These are phyloP conservation scores for Orobanche coerulescens DNA, from an alignment of 257 asterid genomes.

Conservation along the genomic window DNA sequence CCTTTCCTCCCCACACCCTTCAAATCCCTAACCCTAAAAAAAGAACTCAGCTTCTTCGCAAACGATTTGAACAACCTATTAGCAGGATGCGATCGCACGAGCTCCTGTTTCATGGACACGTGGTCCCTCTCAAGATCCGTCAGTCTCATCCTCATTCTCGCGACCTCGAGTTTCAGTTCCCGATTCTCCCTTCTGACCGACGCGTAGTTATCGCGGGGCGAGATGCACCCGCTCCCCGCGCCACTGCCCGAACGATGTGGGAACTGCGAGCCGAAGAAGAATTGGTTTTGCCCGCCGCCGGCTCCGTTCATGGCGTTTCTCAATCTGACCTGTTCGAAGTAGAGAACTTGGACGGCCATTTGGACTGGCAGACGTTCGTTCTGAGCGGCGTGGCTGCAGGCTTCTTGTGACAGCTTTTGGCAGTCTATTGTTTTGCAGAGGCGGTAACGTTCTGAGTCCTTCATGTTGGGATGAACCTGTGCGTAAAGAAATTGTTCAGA, in stretches of 20 bases:
- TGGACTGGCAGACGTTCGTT: constrained; percentile 90
- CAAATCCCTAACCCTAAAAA: constrained; percentile 53
- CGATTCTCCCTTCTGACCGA: constrained; percentile 88
- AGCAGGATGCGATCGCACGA: constrained; percentile 65
- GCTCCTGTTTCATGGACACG: constrained; percentile 87
- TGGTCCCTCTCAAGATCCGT: constrained; percentile 92
- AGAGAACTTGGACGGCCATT: constrained; percentile 92
- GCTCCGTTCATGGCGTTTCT: constrained; percentile 93
- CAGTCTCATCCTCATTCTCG: constrained; percentile 95
- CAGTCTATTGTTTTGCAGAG: constrained; percentile 84
- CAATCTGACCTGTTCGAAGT: constrained; percentile 84
- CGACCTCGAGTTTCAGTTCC: constrained; percentile 88
- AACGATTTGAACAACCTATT: constrained; percentile 67
- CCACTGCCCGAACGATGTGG: constrained; percentile 81
- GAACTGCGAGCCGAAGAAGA: constrained; percentile 59
- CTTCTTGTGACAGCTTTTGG: constrained; percentile 87
- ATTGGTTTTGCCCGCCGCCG: constrained; percentile 52
- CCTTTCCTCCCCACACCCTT: constrained; percentile 41
- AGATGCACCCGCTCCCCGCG: constrained; percentile 88
- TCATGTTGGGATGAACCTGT: constrained; percentile 91
- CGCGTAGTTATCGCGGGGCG: constrained; percentile 94
- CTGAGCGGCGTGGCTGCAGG: constrained; percentile 99
- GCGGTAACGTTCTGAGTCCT: constrained; percentile 76
- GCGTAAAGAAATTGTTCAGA: neutral
- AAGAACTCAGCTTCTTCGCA: constrained; percentile 57